phyloP scores from a whole-genome alignment of 2,329 filamentous ascomycete species.

The Aureobasidium sp. region DNA sequence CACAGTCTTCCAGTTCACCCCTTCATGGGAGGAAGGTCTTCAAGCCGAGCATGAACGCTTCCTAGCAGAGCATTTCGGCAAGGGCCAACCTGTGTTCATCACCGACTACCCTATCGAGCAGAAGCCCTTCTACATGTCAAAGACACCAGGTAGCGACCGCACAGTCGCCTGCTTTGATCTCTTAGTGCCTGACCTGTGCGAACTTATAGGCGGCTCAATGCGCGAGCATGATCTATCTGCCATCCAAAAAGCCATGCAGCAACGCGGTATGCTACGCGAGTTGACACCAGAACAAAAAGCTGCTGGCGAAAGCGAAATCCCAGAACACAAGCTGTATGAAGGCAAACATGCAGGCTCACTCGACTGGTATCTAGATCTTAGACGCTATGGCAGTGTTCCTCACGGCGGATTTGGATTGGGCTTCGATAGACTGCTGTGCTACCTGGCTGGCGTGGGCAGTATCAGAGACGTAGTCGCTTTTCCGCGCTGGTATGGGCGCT shows the following conservation, averaged over 20 bases:
- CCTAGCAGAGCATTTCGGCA: constrained; percentile 62
- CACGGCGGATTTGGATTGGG: constrained; percentile 89
- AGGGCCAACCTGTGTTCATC: constrained; percentile 71
- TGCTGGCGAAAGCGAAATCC: constrained; percentile 6
- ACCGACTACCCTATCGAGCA: constrained; percentile 83
- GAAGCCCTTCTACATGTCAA: constrained; percentile 89
- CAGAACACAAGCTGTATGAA: constrained; percentile 14
- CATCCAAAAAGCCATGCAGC: constrained; percentile 63
- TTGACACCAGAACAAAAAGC: constrained; percentile 9
- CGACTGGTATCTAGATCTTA: constrained; percentile 82
- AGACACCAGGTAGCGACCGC: constrained; percentile 34
- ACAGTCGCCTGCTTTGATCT: constrained; percentile 91
- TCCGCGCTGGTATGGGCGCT: constrained; percentile 61
- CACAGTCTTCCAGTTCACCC: constrained; percentile 58
- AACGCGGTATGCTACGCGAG: constrained; percentile 49
- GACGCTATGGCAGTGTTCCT: constrained; percentile 83
- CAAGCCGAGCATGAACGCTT: constrained; percentile 91
- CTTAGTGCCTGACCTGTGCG: constrained; percentile 75
- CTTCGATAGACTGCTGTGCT: constrained; percentile 79
- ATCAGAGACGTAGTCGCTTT: constrained; percentile 83
- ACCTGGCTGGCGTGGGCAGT: constrained; percentile 73
- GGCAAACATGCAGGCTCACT: constrained; percentile 35
- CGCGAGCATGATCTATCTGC: constrained; percentile 70
- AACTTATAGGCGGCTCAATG: constrained; percentile 82
- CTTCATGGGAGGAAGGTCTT: constrained; percentile 66